Evolutionary conservation across 345 rosid genomes (phyloP).

Genomic region (Brassica juncea): DNA sequence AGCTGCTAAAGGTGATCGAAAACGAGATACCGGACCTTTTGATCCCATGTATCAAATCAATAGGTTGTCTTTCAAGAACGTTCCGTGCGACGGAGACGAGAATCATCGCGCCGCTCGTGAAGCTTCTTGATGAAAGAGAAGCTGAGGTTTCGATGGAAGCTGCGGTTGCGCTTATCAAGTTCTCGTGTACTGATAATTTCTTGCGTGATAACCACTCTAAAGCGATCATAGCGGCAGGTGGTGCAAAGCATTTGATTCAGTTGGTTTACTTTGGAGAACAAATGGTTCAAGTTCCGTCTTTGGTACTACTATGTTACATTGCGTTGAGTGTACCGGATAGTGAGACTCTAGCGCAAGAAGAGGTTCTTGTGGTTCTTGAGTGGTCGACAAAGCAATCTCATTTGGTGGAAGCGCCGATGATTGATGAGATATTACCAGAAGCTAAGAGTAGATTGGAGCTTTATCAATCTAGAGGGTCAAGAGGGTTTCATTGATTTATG

Average conservation of each 20-base stretch:
- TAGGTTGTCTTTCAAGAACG: conserved; percentile 73
- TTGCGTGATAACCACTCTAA: conserved; percentile 58
- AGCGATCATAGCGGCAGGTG: conserved; percentile 62
- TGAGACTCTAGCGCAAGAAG: conserved; percentile 67
- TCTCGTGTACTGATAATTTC: conserved; percentile 61
- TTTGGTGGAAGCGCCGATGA: conserved; percentile 45
- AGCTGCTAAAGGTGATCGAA: conserved; percentile 52
- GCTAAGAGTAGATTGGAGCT: conserved; percentile 71
- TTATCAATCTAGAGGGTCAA: conserved; percentile 74
- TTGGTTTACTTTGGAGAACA: conserved; percentile 67
- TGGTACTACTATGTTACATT: conserved; percentile 54
- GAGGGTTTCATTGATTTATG: conserved; percentile 50
- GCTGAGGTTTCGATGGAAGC: conserved; percentile 64
- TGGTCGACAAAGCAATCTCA: conserved; percentile 76
- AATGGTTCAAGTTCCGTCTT: conserved; percentile 61
- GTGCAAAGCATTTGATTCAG: conserved; percentile 61
- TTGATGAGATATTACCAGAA: conserved; percentile 57
- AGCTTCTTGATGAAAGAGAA: conserved; percentile 66
- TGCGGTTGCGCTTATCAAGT: conserved; percentile 57
- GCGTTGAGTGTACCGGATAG: conserved; percentile 58
- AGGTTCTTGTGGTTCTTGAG: conserved; percentile 67
- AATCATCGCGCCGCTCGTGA: conserved; percentile 62
- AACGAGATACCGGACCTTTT: conserved; percentile 55
- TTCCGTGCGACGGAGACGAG: conserved; percentile 74
- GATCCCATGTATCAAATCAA: conserved; percentile 56